Evolutionary conservation across 208 protist genomes (phyloP).

Genomic region (Wallacemonas rigidus): DNA sequence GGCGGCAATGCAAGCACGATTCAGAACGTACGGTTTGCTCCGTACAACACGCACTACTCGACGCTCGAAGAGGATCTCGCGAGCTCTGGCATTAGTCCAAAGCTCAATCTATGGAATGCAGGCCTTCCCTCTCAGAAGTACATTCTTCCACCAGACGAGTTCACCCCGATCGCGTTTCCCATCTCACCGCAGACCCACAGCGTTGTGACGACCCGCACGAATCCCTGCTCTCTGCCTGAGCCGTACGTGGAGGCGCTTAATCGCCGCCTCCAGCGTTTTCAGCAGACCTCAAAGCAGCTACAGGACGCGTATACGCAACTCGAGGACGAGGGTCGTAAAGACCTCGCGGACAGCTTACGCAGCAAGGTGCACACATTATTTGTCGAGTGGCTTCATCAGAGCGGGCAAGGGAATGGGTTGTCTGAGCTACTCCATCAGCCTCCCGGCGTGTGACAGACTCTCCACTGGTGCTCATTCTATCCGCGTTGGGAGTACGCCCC

Average conservation of each 20-base stretch:
- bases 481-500: no score
- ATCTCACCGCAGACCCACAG: conserved; percentile 52
- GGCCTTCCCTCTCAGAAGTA: conserved; percentile 63
- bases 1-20: conserved; percentile 32
- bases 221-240: conserved; percentile 75
- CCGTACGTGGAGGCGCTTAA: conserved; percentile 72
- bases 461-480: neutral
- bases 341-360: conserved; percentile 74
- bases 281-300: conserved; percentile 77
- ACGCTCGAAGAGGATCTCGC: conserved; percentile 85
- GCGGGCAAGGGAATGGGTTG: conserved; percentile 73
- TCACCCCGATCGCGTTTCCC: conserved; percentile 78
- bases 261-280: conserved; percentile 66
- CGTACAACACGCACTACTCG: conserved; percentile 91
- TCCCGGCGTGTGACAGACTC: neutral
- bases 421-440: conserved; percentile 59
- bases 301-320: conserved; percentile 60
- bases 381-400: conserved; percentile 83
- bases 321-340: conserved; percentile 64
- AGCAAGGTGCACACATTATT: conserved; percentile 79
- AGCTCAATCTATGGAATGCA: conserved; percentile 88
- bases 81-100: conserved; percentile 79
- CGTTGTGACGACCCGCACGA: conserved; percentile 76
- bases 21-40: conserved; percentile 75
- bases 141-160: conserved; percentile 82